phyloP scores from a whole-genome alignment of 2,329 filamentous ascomycete genomes.

The Aspergillus neotritici region DNA sequence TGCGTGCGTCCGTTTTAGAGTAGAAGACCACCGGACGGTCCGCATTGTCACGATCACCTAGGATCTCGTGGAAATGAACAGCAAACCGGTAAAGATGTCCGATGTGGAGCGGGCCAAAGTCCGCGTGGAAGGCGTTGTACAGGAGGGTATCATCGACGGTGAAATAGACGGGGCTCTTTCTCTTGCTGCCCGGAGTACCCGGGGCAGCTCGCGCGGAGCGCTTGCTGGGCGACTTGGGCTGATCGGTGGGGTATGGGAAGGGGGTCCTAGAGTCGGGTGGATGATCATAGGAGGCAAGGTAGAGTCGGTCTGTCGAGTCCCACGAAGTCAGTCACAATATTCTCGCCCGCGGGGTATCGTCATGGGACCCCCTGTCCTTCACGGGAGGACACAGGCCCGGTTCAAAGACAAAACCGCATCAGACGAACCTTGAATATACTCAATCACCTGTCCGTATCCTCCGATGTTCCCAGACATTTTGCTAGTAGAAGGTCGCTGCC shows the following conservation, averaged over 20 bases:
- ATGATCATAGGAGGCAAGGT: constrained; percentile 85
- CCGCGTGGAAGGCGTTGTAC: constrained; percentile 98
- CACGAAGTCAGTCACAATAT: constrained; percentile 1
- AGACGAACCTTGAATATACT: constrained; percentile 84
- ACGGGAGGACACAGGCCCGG: not conserved
- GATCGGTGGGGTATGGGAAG: constrained; percentile 69
- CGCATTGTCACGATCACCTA: constrained; percentile 86
- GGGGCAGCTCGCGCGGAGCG: constrained; percentile 62
- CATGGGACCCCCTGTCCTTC: no score
- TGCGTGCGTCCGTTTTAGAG: constrained; percentile 85
- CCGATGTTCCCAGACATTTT: constrained; percentile 48
- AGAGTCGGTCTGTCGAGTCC: constrained; percentile 68
- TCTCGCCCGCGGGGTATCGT: not conserved
- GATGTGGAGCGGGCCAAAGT: constrained; percentile 96
- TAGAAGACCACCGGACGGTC: constrained; percentile 90
- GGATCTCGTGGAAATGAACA: constrained; percentile 88
- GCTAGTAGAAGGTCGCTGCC: constrained; percentile 11
- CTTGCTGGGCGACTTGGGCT: constrained; percentile 66
- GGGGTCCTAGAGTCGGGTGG: constrained; percentile 73
- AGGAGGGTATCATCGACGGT: constrained; percentile 85
- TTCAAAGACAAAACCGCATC: constrained; percentile 2
- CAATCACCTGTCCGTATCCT: constrained; percentile 82
- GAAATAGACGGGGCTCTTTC: constrained; percentile 77
- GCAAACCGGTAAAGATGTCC: constrained; percentile 96
- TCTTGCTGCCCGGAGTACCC: constrained; percentile 50